Base-by-base conservation (phyloP, 2,329 filamentous ascomycete species). In the Microascus cirrosus region DNA sequence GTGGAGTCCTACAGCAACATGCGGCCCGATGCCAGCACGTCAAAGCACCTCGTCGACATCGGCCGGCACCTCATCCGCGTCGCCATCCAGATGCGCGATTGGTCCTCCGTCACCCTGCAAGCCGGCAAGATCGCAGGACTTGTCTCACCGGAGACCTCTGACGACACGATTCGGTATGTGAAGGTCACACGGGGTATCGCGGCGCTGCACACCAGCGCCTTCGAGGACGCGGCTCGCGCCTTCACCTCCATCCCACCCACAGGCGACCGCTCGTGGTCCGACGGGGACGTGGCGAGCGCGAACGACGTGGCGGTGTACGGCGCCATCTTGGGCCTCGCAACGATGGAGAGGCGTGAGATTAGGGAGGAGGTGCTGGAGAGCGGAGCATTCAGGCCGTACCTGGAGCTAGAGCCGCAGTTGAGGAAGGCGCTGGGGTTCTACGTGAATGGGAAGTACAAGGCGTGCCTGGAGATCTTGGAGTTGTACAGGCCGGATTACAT, bases 301-400 rank as follows among this genome's bases (percentile, higher is more conserved):
- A 96, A 96, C 67, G 94, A 99, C 65, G 77, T 99, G 24, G 93
- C 94, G 22, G 82, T 94, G 10, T 99, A 97, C 65, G 94, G 93
- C 54, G 92, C 90, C 5, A 82, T 99, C 25, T 87, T 93, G 62
- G 90, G 94, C 6, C 81, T 99, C 25, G 93, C 93, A 28, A 91
- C 90, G 1, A 95, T 97, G 88, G 81, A 89, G 60, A 84, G 94
- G 54, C 76, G 78, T 8, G 84, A 90, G 61, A 77, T 99, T 24
- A 87, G 94, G 69, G 74, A 73, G 6, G 77, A 78, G 7, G 90
- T 97, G 2, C 81, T 99, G 0, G 89, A 94, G 42, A 95, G 90
- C 67, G 75, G 76, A 36, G 77, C 79, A 12, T 99, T 99, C 74
- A 87, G 94, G 56, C 84, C 82, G 53, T 96, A 94, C 68, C 81